Base-by-base conservation (phyloP, 768 basidiomycete genomes). In the Suillus fuscotomentosus region DNA sequence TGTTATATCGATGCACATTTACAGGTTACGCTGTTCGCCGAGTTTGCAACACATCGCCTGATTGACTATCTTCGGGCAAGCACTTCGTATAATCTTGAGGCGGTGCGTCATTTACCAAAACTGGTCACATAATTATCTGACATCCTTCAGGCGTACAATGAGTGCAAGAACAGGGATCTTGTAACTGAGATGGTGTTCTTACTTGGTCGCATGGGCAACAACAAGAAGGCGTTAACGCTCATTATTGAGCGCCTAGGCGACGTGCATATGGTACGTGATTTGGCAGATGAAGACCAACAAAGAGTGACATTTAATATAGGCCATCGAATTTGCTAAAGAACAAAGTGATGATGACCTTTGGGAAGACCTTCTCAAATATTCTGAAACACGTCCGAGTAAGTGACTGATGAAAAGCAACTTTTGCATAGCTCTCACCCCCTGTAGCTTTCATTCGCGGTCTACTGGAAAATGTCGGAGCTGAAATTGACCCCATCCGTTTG, bases 171-270 rank as follows among this genome's bases (percentile, higher is more conserved):
- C 60, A 86, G 88, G 24, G 95, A 96, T 72, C 82, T 95, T 36
- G 95, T 99, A 0, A 88, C 88, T 0, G 97, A 99, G 78, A 97
- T 97, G 94, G 97, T 99, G 20, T 99, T 97, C 79, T 83, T 99
- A 0, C 86, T 99, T 1, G 97, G 97, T 0, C 86, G 94, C 36
- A 98, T 99, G 96, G 97, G 97, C 10, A 94, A 98, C 76, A 97
- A 97, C 76, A 97, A 95, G 81, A 84, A 94, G 70, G 97, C 97
- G 2, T 76, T 99, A 66, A 91, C 88, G 65, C 84, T 99, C 22
- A 99, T 99, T 68, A 99, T 99, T 64, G 95, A 99, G 73, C 85
- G 95, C 17, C 80, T 99, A 5, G 95, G 91, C 0, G 96, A 99
- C 71, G 97, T 99, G 0, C 84, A 95, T 67, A 82, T 94, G 64